Evolutionary conservation across 1,139 yeast species (phyloP), one percentile per base, ranked within the genome.

Genomic region (Saccharomycopsis crataegensis): DNA sequence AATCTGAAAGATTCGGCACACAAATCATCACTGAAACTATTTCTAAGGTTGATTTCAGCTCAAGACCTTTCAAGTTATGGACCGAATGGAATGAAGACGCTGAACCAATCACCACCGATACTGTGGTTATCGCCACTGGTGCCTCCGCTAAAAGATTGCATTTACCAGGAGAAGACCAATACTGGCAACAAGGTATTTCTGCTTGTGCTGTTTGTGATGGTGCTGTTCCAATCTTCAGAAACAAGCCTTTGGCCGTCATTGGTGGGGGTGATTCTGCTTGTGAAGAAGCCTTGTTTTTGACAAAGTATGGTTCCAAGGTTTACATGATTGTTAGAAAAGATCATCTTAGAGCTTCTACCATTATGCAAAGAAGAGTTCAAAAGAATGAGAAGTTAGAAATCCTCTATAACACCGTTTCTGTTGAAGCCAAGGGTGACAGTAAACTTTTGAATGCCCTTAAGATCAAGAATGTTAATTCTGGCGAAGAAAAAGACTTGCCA

Each of bases 151-250:
- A 85, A 78, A 87, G 99, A 76, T 79, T 93, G 75, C 74, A 81
- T 68, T 75, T 93, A 59, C 96, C 98, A 57, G 99, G 99, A 63
- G 99, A 93, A 75, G 98, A 93, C 60, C 79, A 81, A 48, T 93
- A 93, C 80, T 93, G 99, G 99, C 99, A 93, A 77, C 88, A 86
- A 70, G 99, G 99, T 70, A 93, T 93, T 63, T 87, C 96, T 61
- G 99, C 99, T 22, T 93, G 99, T 78, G 99, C 99, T 50, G 99
- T 93, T 59, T 93, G 99, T 75, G 99, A 93, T 68, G 99, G 99
- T 71, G 99, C 99, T 41, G 96, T 93, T 47, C 99, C 99, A 64
- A 90, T 93, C 65, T 93, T 93, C 77, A 86, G 98, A 78, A 87
- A 93, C 77, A 87, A 90, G 73, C 98, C 99, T 45, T 80, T 93